Percentiles rank a stretch among this genome's conserved stretches.
phyloP scores from a whole-genome alignment of 106 monocot genomes.

The Dendrobium chrysotoxum region DNA sequence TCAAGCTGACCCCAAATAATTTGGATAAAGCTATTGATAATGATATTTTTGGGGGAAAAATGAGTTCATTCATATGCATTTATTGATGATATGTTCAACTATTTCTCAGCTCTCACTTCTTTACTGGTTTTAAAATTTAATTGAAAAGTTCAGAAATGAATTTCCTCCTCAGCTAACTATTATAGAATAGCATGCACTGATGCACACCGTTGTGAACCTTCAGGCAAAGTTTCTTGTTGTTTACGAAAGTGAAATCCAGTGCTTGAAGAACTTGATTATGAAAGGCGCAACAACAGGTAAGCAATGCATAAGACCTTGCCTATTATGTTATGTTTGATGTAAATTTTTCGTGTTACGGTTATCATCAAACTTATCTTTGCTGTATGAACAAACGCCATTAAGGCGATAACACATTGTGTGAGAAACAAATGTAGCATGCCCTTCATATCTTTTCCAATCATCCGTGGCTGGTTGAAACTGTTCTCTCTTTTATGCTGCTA shows the following conservation, averaged over 20 bases:
- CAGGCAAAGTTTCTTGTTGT: conserved; percentile 43
- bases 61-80: too few species aligned
- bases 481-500: too few species aligned
- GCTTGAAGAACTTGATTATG: conserved; percentile 23
- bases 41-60: too few species aligned
- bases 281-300: conserved; percentile 42
- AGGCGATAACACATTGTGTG: background rate
- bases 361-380: background rate
- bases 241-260: conserved; percentile 45
- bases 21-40: too few species aligned
- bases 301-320: background rate
- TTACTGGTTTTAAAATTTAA: background rate
- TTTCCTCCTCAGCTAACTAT: background rate
- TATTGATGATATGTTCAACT: too few species aligned
- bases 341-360: background rate
- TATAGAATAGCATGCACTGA: too few species aligned
- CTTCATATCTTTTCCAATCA: too few species aligned
- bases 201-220: background rate
- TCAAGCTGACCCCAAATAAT: too few species aligned
- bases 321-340: background rate
- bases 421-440: background rate
- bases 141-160: background rate
- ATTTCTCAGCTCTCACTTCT: background rate
- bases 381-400: too few species aligned
- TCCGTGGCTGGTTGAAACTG: too few species aligned